A percentile compares a stretch with the other conserved stretches of the same genome.
phyloP scores from a whole-genome alignment of 768 basidiomycete genomes.

The Boletus sp. region DNA sequence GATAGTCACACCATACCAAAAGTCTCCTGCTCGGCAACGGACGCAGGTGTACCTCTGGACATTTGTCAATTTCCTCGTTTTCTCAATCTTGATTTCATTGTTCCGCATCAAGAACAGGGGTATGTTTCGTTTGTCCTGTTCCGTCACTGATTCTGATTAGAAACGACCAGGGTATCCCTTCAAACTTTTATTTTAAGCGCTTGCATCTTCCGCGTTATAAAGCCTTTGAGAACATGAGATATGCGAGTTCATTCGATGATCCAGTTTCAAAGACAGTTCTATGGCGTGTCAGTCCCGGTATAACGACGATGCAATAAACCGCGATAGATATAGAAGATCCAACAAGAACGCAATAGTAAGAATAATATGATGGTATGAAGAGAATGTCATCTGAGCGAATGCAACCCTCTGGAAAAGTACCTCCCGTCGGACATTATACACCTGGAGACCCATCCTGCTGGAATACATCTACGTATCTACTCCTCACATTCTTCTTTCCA shows the following conservation, averaged over 20 bases:
- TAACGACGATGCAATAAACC: constrained; percentile 9
- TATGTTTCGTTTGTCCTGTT: constrained; percentile 27
- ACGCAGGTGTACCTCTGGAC: constrained; percentile 90
- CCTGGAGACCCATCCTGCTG: constrained; percentile 44
- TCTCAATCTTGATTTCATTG: constrained; percentile 80
- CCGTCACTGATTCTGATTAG: background rate
- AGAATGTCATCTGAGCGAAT: constrained; percentile 2
- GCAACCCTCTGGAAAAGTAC: background rate
- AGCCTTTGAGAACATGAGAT: background rate
- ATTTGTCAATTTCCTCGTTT: constrained; percentile 74
- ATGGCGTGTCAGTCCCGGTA: background rate
- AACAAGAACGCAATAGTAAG: constrained; percentile 13
- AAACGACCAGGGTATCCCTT: constrained; percentile 67
- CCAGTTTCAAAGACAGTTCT: background rate
- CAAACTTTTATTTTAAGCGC: constrained; percentile 62
- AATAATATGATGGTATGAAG: constrained; percentile 19
- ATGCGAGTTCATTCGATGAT: background rate
- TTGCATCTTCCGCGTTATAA: background rate
- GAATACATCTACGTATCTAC: constrained; percentile 90
- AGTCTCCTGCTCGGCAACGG: constrained; percentile 71
- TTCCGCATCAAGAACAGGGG: constrained; percentile 92
- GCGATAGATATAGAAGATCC: constrained; percentile 24
- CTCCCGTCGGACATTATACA: constrained; percentile 3
- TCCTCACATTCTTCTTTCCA: constrained; percentile 74
- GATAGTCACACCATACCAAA: constrained; percentile 74